A percentile compares a stretch with the other conserved stretches of the same genome.
Evolutionary conservation across 2,329 filamentous ascomycete species (phyloP).

Genomic region (Tolypocladium amazonense): DNA sequence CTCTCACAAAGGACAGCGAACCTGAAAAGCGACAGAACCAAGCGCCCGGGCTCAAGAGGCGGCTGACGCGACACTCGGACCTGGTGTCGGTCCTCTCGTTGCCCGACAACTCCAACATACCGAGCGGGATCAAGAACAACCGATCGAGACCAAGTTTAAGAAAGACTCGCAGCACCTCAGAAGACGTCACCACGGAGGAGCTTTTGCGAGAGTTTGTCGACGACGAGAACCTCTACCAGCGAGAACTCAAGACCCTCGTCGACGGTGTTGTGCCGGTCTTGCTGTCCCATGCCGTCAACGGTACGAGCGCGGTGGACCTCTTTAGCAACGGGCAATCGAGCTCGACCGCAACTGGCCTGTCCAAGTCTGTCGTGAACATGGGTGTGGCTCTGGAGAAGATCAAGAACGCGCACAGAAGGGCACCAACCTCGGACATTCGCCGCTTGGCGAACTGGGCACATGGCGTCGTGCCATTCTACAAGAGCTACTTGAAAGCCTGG

Average conservation of each 20-base stretch:
- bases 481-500: slow-evolving; percentile 81
- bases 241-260: slow-evolving; percentile 85
- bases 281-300: slow-evolving; percentile 71
- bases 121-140: slow-evolving; percentile 55
- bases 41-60: slow-evolving; percentile 53
- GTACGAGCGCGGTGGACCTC: slow-evolving; percentile 52
- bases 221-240: slow-evolving; percentile 80
- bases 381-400: slow-evolving; percentile 80
- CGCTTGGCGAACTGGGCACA: slow-evolving; percentile 74
- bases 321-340: slow-evolving; percentile 48
- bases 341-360: slow-evolving; percentile 50
- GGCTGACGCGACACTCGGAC: slow-evolving; percentile 85
- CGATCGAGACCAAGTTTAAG: slow-evolving; percentile 71
- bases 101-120: slow-evolving; percentile 44
- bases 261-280: slow-evolving; percentile 93
- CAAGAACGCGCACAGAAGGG: slow-evolving; percentile 67
- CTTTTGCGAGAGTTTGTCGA: slow-evolving; percentile 69
- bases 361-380: slow-evolving; percentile 88
- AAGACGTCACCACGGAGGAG: slow-evolving; percentile 60
- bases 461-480: slow-evolving; percentile 66
- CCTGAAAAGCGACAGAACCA: slow-evolving; percentile 29
- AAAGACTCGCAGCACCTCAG: slow-evolving; percentile 55
- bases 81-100: slow-evolving; percentile 85
- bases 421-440: slow-evolving; percentile 63
- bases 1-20: slow-evolving; percentile 34